A percentile compares a stretch with the other conserved stretches of the same genome.
These are phyloP conservation scores for Sporothrix pallida DNA, from an alignment of 2,329 filamentous ascomycete species.

Conservation along the genomic window DNA sequence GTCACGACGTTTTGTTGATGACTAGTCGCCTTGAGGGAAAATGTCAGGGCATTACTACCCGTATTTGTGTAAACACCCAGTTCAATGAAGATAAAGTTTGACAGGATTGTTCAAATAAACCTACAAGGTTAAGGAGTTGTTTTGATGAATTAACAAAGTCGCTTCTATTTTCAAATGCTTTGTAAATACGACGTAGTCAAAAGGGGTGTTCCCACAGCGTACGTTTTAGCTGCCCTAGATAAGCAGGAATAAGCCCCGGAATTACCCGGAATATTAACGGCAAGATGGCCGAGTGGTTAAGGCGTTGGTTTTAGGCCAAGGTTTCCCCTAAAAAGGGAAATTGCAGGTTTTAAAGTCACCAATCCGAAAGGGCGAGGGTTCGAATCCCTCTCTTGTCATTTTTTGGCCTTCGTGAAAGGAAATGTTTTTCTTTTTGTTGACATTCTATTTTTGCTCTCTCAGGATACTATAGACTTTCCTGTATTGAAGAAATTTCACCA, in stretches of 20 bases:
- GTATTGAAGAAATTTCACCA: neutral
- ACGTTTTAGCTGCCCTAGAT: neutral
- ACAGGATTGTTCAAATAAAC: too few species aligned
- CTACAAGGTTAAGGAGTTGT: too few species aligned
- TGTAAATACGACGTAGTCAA: too few species aligned
- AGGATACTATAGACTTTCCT: neutral
- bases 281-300: slow-evolving; percentile 42
- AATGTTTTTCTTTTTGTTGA: neutral
- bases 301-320: slow-evolving; percentile 40
- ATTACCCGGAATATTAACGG: slow-evolving; percentile 34
- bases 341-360: slow-evolving; percentile 34
- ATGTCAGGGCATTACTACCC: too few species aligned
- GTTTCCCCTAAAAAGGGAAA: neutral
- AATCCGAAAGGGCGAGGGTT: slow-evolving; percentile 41
- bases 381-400: slow-evolving; percentile 41
- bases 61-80: too few species aligned
- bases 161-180: too few species aligned
- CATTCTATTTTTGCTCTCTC: neutral
- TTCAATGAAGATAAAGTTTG: too few species aligned
- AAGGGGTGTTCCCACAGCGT: neutral
- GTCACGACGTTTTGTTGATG: too few species aligned
- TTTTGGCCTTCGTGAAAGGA: neutral
- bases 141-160: too few species aligned
- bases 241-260: slow-evolving; percentile 20
- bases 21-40: too few species aligned